These are phyloP conservation scores for Ogataea salicorniae DNA, from an alignment of 805 yeast species.

Conservation along the genomic window DNA sequence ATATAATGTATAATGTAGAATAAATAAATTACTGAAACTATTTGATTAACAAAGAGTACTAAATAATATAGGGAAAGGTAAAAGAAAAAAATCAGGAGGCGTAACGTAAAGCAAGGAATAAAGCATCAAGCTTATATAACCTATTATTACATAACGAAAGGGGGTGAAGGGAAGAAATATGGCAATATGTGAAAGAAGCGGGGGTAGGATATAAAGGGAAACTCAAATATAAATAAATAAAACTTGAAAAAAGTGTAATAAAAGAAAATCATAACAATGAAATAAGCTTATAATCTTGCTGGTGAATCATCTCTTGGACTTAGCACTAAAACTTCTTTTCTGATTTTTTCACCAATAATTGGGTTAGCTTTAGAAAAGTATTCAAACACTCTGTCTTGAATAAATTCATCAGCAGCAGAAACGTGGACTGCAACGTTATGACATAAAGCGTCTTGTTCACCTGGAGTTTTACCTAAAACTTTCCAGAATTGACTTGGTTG, in stretches of 20 bases:
- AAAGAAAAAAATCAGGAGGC: too few relatives aligned
- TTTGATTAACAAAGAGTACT: too few relatives aligned
- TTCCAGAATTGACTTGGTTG: slow-evolving; percentile 79
- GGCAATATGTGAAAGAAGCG: too few relatives aligned
- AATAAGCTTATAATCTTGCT: slow-evolving; percentile 17
- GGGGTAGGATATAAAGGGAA: background rate
- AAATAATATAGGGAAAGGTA: too few relatives aligned
- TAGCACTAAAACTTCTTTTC: slow-evolving; percentile 52
- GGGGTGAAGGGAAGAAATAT: too few relatives aligned
- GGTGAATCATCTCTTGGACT: slow-evolving; percentile 39
- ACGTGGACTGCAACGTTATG: slow-evolving; percentile 81
- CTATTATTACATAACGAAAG: too few relatives aligned
- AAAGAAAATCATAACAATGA: background rate
- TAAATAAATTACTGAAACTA: too few relatives aligned
- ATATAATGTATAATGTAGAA: too few relatives aligned
- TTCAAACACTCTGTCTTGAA: slow-evolving; percentile 75
- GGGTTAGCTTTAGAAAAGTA: slow-evolving; percentile 71
- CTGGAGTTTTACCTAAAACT: slow-evolving; percentile 69
- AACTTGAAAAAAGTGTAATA: background rate
- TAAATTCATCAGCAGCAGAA: slow-evolving; percentile 58
- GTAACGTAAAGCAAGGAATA: too few relatives aligned
- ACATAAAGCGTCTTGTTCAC: slow-evolving; percentile 80
- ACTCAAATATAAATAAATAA: background rate
- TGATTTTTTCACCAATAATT: slow-evolving; percentile 61
- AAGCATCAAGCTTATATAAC: too few relatives aligned